Evolutionary conservation across 768 basidiomycete species (phyloP), one percentile per base, ranked within the genome.

Genomic region (Kwoniella bestiolae): DNA sequence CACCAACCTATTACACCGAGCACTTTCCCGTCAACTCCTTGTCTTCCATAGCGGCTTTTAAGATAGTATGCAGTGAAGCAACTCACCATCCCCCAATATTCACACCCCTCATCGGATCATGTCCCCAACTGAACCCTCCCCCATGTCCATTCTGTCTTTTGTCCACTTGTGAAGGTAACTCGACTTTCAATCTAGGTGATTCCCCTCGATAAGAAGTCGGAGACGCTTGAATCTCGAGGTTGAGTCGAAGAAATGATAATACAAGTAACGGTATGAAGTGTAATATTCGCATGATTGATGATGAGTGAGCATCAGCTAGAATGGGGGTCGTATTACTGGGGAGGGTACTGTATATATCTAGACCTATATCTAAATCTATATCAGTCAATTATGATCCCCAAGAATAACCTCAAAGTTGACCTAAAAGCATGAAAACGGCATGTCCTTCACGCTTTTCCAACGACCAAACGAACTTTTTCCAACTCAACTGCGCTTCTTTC

Each of bases 81-180:
- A 73, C 76, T 71, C 67, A 76, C 79, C 79, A 80, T 62, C 79
- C 79, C 32, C 79, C 79, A 0, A 79, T 68, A 59, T 80, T 80
- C 21, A 80, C 79, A 0, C 79, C 79, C 59, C 79, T 61, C 63
- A 80, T 74, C 1, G 72, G 70, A 35, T 68, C 73, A 16, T 41
- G 7, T 3, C 76, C 76, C 73, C 73, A 77, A 41, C 49, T 46
- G 29, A 77, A 77, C 5, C 73, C 70, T 14, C 63, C 58, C 14
- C 50, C 66, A 41, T 56, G 38, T 14, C 21, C 29, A 0, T 14
- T 34, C 29, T 60, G 45, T 29, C 18, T 60, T 29, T 56, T 38
- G 4, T 35, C 21, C 14, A 32, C 38, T 18, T 41, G 8, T 2
- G 2, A 11, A 32, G 32, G 11, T 18, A 25, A 25, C 18, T 56